phyloP scores from a whole-genome alignment of 202 grass and related monocot species.

The Sporobolus alterniflorus region DNA sequence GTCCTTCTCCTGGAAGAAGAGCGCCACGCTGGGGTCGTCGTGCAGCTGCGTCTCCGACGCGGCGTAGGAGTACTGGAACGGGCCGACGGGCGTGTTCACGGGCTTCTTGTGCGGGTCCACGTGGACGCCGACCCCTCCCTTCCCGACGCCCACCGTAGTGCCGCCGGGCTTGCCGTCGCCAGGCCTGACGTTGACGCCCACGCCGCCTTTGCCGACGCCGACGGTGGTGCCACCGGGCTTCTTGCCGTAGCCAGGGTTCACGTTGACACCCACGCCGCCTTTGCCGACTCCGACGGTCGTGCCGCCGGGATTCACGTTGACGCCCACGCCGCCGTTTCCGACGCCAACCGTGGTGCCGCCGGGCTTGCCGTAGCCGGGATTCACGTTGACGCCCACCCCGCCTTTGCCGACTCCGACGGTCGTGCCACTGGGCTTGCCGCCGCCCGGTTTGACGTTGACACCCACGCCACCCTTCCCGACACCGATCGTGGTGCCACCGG shows the following conservation, averaged over 20 bases:
- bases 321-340: constrained; percentile 17
- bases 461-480: constrained; percentile 54
- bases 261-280: constrained; percentile 58
- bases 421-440: constrained; percentile 56
- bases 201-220: constrained; percentile 60
- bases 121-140: constrained; percentile 34
- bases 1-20: constrained; percentile 86
- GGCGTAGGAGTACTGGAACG: constrained; percentile 35
- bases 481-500: constrained; percentile 48
- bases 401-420: constrained; percentile 56
- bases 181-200: constrained; percentile 35
- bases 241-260: constrained; percentile 43
- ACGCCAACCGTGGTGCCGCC: constrained; percentile 60
- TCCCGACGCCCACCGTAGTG: constrained; percentile 14
- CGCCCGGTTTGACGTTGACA: constrained; percentile 47
- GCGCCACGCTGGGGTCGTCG: constrained; percentile 60
- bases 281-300: constrained; percentile 54
- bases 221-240: constrained; percentile 56
- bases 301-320: constrained; percentile 55
- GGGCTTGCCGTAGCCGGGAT: constrained; percentile 47
- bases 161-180: constrained; percentile 31
- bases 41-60: constrained; percentile 70
- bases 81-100: constrained; percentile 9
- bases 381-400: constrained; percentile 52
- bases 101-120: constrained; percentile 51